These are phyloP conservation scores for Mycena maculata DNA, from an alignment of 768 basidiomycete species.

Conservation along the genomic window DNA sequence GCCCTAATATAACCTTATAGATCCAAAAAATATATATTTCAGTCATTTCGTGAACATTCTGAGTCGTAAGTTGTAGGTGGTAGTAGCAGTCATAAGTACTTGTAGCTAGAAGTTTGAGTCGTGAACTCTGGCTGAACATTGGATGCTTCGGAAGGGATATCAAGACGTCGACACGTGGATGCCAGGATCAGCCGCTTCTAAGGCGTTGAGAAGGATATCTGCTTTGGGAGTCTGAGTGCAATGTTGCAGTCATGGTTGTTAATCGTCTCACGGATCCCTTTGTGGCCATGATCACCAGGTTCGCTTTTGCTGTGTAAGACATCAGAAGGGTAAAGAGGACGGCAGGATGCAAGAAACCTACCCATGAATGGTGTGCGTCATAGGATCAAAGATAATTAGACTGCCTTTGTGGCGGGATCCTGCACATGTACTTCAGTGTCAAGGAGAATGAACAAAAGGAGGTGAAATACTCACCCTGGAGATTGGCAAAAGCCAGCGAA, in stretches of 20 bases:
- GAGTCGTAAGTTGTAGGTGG: too few species aligned
- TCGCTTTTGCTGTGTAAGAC: not conserved
- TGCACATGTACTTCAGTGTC: not conserved
- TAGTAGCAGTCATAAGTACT: too few species aligned
- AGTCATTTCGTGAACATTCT: too few species aligned
- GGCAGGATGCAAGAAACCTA: not conserved
- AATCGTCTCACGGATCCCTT: conserved; percentile 3
- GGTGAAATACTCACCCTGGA: not conserved
- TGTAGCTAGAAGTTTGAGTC: too few species aligned
- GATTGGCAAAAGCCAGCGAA: not conserved
- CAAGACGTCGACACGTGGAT: too few species aligned
- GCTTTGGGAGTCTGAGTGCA: not conserved
- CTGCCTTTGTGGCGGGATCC: not conserved
- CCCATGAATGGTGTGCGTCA: conserved; percentile 14
- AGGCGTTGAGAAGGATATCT: not conserved
- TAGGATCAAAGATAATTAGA: conserved; percentile 4
- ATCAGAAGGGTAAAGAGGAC: not conserved
- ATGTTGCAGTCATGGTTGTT: conserved; percentile 4
- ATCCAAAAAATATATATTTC: too few species aligned
- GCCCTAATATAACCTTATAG: too few species aligned
- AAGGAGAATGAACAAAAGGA: not conserved
- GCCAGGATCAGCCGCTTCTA: not conserved
- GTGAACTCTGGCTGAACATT: too few species aligned
- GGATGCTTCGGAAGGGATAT: too few species aligned
- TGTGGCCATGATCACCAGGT: not conserved